Percentiles rank a stretch among this genome's conserved stretches.
phyloP scores from a whole-genome alignment of 2,329 filamentous ascomycete genomes.

The Cordyceps militaris region DNA sequence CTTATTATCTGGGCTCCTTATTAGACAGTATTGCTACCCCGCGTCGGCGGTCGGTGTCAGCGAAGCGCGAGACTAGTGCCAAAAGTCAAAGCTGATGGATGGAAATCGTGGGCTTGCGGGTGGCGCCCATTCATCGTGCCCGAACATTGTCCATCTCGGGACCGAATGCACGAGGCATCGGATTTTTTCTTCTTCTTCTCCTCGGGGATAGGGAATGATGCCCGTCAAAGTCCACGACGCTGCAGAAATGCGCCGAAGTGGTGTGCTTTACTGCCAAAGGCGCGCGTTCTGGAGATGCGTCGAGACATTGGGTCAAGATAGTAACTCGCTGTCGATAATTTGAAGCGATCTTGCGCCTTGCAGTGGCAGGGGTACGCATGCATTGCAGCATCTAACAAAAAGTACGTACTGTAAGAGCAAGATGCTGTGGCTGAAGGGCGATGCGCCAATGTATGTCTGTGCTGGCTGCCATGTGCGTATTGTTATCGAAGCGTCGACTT shows the following conservation, averaged over 20 bases:
- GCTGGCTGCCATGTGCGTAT: no score
- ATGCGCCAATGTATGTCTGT: no score
- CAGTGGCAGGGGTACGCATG: background rate
- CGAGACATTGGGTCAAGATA: no score
- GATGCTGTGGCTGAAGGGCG: no score
- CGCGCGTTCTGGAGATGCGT: no score
- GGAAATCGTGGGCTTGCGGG: no score
- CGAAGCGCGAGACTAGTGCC: background rate
- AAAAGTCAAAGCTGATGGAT: no score
- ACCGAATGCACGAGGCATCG: background rate
- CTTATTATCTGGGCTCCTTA: background rate
- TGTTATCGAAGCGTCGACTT: no score
- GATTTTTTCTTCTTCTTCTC: background rate
- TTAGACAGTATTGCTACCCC: background rate
- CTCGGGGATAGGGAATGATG: background rate
- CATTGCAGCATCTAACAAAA: background rate
- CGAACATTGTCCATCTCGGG: background rate
- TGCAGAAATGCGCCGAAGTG: background rate
- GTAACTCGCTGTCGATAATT: no score
- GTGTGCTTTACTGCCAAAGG: no score
- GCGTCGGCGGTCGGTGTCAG: constrained; percentile 1
- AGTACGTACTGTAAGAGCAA: background rate
- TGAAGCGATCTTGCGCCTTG: no score
- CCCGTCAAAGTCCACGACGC: background rate
- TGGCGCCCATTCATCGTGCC: background rate